Base-by-base conservation (phyloP, 352 stramenopile species). In the Plasmopara halstedii region DNA sequence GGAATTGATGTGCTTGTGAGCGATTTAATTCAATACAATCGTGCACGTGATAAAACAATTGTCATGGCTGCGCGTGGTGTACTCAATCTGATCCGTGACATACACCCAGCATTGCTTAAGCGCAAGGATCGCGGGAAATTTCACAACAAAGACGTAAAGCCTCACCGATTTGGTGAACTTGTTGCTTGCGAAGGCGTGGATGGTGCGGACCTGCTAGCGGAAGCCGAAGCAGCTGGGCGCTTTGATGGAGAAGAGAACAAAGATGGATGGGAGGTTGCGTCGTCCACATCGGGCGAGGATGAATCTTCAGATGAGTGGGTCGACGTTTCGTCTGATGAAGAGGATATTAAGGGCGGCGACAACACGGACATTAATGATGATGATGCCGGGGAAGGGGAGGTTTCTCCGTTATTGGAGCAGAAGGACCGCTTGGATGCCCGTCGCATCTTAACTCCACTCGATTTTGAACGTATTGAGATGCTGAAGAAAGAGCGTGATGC, bases 21-120 rank as follows among this genome's bases (percentile, higher is more conserved):
- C 46, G 95, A 99, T 58, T 75, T 99, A 53, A 83, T 97, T 15
- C 94, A 95, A 63, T 98, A 98, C 73, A 92, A 86, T 56, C 97
- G 97, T 58, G 82, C 94, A 46, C 73, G 84, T 8, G 95, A 99
- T 80, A 97, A 98, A 77, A 97, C 84, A 19, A 92, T 98, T 13
- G 83, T 97, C 20, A 97, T 99, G 73, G 96, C 97, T 3, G 94
- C 95, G 34, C 85, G 95, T 41, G 87, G 84, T 10, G 95, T 98
- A 37, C 79, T 97, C 15, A 99, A 99, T 68, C 84, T 98, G 43
- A 94, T 99, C 51, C 83, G 96, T 23, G 93, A 98, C 53, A 88
- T 97, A 39, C 85, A 98, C 67, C 97, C 97, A 7, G 70, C 68
- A 15, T 67, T 99, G 15, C 77, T 99, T n/a, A 90, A 97, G 70